phyloP scores from a whole-genome alignment of 345 rosid species.

The Populus nigra region DNA sequence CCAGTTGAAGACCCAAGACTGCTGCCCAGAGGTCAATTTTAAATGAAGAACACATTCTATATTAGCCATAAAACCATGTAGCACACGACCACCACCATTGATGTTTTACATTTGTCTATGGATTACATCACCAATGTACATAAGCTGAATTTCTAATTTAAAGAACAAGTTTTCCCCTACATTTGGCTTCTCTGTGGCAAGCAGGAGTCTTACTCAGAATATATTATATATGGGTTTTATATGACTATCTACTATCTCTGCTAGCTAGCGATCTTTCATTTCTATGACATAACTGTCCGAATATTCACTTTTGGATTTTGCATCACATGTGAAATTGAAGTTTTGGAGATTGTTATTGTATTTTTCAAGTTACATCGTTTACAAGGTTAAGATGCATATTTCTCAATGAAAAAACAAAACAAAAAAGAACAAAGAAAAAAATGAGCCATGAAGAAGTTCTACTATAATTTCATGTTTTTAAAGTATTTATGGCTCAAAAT shows the following conservation, averaged over 20 bases:
- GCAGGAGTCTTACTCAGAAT: not conserved
- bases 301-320: not conserved
- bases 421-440: no score
- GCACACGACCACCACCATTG: no score
- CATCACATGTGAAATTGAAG: not conserved
- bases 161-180: not conserved
- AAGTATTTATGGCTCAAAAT: not conserved
- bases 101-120: not conserved
- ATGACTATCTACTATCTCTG: not conserved
- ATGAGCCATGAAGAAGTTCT: not conserved
- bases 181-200: not conserved
- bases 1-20: no score
- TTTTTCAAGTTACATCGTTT: not conserved
- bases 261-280: not conserved
- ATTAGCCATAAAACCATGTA: no score
- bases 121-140: not conserved
- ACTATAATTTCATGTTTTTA: not conserved
- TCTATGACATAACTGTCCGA: not conserved
- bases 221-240: not conserved
- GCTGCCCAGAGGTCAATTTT: no score
- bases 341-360: not conserved
- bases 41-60: no score
- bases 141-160: not conserved
- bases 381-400: not conserved
- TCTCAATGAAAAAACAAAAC: not conserved